Base-by-base conservation (phyloP, 2,329 filamentous ascomycete genomes). In the Sporothrix inflata region DNA sequence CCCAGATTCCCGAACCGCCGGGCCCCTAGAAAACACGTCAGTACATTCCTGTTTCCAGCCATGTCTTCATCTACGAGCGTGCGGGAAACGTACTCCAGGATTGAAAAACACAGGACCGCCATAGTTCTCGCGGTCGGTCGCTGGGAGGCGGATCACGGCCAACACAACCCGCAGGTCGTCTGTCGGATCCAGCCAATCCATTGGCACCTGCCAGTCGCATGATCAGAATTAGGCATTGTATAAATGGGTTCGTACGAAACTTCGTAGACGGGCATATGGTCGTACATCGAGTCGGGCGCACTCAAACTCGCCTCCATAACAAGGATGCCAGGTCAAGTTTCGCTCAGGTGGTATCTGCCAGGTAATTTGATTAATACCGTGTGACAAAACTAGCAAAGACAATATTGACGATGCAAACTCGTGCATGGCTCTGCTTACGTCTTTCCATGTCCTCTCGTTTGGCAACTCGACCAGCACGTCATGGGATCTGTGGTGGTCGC, bases 1-100 rank as follows among this genome's bases (percentile, higher is more conserved):
- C 77, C 75, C 79, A 82, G 5, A 82, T 75, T 0, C 79, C 85
- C 1, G 84, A 86, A 1, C 85, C 86, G 7, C 85, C 85, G 9
- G 85, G 85, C 0, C 86, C 84, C 82, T 83, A 34, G 12, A 30
- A 21, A 12, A 19, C n/a, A 16, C 14, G 24, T 55, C 14, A 55
- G 53, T 9, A 34, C 6, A 34, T 34, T 34, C 30, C 30, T 34
- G 30, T 34, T 34, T 6, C 30, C 30, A 34, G 6, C 6, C 6
- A 34, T 34, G 30, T 34, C 30, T 6, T 34, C 30, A 34, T 34
- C 30, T 34, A 34, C 6, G 30, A 34, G 30, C 30, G 30, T 34
- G 30, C 30, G 14, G 45, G 45, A 51, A 38, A 38, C 73, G 2
- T 72, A 76, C 80, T 11, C 82, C 81, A 0, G 81, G 82, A 72